Base-by-base conservation (phyloP, 176 grass and related monocot genomes). In the Lolium rigidum region DNA sequence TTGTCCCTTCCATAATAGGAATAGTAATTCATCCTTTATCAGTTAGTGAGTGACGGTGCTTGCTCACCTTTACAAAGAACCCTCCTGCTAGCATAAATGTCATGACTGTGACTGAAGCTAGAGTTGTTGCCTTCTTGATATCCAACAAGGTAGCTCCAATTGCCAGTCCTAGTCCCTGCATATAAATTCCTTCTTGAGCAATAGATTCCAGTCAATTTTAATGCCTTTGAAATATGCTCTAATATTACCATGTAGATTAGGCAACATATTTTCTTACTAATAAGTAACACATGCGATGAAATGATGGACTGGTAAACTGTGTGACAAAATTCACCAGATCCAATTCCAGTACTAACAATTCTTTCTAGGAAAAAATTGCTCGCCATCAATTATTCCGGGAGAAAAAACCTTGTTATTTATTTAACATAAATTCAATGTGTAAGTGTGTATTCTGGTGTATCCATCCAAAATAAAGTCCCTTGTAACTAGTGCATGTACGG, bases 41-140 rank as follows among this genome's bases (percentile, higher is more conserved):
- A 6, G 24, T 69, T 18, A 44, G 41, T 24, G 66, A 22, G 14
- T 44, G n/a, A 20, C 16, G 41, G 70, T 41, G 16, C 11, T 78
- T 74, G 46, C 35, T 80, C 90, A 99, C 97, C 97, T 93, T 94
- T 43, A 99, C 92, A 87, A 99, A 98, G 75, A 99, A 99, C 17
- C 97, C 97, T 87, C 97, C 97, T 58, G 97, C 88, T 57, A 99
- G 86, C 97, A 99, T 99, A 86, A 99, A 99, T 47, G 97, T 99
- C 97, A 99, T 99, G 35, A 99, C 92, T 51, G 94, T 96, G 78
- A 99, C 97, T 64, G 97, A 99, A 88, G 97, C 97, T 77, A 99
- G 90, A 90, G 96, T 99, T 17, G 97, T 99, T 62, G 97, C 97
- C 87, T 99, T 99, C 80, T 96, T 99, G 56, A 99, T 88, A 80